Conservation (phyloP, 2,329 filamentous ascomycete species). For the Lachnellula arida region DNA sequence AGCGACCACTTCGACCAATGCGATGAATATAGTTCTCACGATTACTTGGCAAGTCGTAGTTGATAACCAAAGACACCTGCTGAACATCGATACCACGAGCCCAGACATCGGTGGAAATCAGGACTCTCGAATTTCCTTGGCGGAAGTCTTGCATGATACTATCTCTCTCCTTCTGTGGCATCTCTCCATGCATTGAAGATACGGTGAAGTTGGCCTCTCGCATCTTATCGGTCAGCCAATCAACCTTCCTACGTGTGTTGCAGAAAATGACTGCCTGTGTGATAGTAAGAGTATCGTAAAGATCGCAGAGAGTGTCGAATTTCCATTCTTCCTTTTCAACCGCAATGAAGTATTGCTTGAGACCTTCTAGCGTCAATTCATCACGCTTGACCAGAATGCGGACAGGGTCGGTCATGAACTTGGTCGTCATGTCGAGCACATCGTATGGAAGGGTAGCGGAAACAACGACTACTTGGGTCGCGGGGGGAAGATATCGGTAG, state of each 20-base stretch:
- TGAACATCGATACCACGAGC: slow-evolving; percentile 98
- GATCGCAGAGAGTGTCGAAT: slow-evolving; percentile 95
- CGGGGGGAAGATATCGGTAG: slow-evolving; percentile 92
- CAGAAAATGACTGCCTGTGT: slow-evolving; percentile 99
- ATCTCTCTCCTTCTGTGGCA: slow-evolving; percentile 97
- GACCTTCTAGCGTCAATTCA: slow-evolving; percentile 91
- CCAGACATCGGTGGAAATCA: slow-evolving; percentile 98
- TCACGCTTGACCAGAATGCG: slow-evolving; percentile 98
- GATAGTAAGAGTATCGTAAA: slow-evolving; percentile 98
- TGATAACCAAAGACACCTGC: slow-evolving; percentile 97
- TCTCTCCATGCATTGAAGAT: slow-evolving; percentile 97
- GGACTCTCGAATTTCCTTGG: slow-evolving; percentile 89
- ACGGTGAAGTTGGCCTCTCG: slow-evolving; percentile 98
- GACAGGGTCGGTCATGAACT: slow-evolving; percentile 98
- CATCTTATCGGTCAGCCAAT: slow-evolving; percentile 99
- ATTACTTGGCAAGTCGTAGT: slow-evolving; percentile 97
- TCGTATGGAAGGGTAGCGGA: slow-evolving; percentile 96
- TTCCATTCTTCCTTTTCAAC: slow-evolving; percentile 99
- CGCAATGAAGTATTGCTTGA: slow-evolving; percentile 99
- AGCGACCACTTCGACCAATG: slow-evolving; percentile 91
- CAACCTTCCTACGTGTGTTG: slow-evolving; percentile 97
- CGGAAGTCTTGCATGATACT: slow-evolving; percentile 99
- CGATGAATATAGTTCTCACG: slow-evolving; percentile 99
- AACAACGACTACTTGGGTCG: slow-evolving; percentile 97
- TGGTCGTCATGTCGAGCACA: slow-evolving; percentile 97